Base-by-base conservation (phyloP, 257 asterid species). In the Nicotiana knightiana region DNA sequence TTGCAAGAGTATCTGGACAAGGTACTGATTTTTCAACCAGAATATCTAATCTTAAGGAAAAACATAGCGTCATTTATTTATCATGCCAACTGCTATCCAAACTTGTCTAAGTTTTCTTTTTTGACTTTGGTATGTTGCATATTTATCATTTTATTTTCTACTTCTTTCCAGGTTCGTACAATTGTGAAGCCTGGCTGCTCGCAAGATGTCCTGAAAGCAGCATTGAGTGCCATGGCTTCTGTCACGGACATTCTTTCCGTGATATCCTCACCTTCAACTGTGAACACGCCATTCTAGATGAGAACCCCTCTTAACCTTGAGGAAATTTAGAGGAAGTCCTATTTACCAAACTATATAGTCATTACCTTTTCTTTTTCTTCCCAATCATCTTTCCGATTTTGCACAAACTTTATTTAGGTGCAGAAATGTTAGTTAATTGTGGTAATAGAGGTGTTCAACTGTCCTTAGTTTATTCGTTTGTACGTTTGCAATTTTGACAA, bases 141-240 rank as follows among this genome's bases (percentile, higher is more conserved):
- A 13, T 1, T 51, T 46, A 4, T 71, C 59, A 71, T 71, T 5
- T 39, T 43, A 13, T 5, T 21, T 35, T 35, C 67, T 1, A 57
- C 77, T 30, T 18, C 54, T 43, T 48, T 71, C 83, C 86, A 96
- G 99, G 99, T 96, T 71, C 98, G 98, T 4, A 86, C 94, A 7
- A 93, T 96, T 16, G 99, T 96, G 89, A 96, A 96, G 80, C 98
- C 98, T 2, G 99, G 99, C 35, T 96, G 99, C 86, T 91, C 99
- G 13, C 98, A 96, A 84, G 99, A 96, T 79, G 97, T 96, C 66
- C 92, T 96, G 62, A 96, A 88, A 87, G 99, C 97, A 67, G 99
- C 99, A 61, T 82, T 96, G 84, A 90, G 96, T 46, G 97, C 98
- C 83, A 96, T 96, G 99, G 83, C 99, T 30, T 89, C 98, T 12